These are phyloP conservation scores for Pythium volutum DNA, from an alignment of 352 stramenopile species.

Conservation along the genomic window DNA sequence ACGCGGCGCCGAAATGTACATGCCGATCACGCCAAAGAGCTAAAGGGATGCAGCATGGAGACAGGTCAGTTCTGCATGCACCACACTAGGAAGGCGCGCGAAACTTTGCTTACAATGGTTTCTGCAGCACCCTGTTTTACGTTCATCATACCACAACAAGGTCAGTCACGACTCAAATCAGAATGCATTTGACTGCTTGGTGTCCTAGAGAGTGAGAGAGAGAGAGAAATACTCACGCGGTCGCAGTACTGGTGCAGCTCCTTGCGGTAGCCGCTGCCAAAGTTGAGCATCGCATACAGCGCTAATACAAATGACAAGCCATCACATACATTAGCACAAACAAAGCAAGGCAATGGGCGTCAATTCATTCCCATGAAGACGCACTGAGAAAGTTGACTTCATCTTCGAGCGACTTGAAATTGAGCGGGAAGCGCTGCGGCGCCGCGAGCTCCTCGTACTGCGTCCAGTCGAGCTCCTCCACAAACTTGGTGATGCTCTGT, in stretches of 20 bases:
- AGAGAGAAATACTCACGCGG: constrained; percentile 37
- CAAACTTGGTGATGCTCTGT: constrained; percentile 47
- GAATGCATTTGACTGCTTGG: too few relatives aligned
- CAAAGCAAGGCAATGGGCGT: neutral
- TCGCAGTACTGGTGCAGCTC: constrained; percentile 72
- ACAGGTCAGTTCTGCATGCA: too few relatives aligned
- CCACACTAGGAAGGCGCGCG: too few relatives aligned
- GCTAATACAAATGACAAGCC: constrained; percentile 24
- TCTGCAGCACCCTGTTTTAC: constrained; percentile 54
- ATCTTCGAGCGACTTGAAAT: constrained; percentile 67
- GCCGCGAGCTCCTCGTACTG: constrained; percentile 48
- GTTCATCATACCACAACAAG: neutral
- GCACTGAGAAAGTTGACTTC: constrained; percentile 79
- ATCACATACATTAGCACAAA: neutral
- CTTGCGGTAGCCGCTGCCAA: constrained; percentile 78
- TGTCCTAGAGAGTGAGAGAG: neutral
- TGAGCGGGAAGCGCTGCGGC: constrained; percentile 66
- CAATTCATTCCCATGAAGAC: constrained; percentile 1
- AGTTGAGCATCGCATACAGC: constrained; percentile 71
- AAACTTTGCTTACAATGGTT: constrained; percentile 70
- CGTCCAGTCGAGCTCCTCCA: constrained; percentile 44
- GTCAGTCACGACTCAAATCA: too few relatives aligned
- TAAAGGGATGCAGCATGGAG: too few relatives aligned
- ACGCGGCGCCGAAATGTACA: constrained; percentile 79
- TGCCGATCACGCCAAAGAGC: constrained; percentile 80